Evolutionary conservation across 1,139 yeast species (phyloP), one percentile per base, ranked within the genome.

Genomic region (Blastobotrys ciferrii): DNA sequence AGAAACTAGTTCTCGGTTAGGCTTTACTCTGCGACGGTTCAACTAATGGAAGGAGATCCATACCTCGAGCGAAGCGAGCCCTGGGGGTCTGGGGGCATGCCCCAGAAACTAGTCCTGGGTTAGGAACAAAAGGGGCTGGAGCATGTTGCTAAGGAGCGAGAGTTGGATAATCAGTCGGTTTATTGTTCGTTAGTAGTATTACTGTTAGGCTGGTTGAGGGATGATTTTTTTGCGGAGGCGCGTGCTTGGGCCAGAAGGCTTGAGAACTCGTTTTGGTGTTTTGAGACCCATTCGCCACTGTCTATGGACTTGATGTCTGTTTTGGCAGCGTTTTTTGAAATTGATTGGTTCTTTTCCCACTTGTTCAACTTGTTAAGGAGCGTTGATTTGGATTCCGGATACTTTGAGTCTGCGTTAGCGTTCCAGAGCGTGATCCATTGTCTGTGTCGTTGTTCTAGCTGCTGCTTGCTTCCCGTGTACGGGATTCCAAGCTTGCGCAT

Each of bases 351-450:
- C 9, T 25, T 41, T 44, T 91, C 97, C 96, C 96, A 87, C 57
- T 79, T 80, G 25, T 69, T 67, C 43, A 91, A 69, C 51, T 76
- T 77, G 49, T 75, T 78, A 45, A 78, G 69, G 42, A 91, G 63
- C 3, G 78, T 76, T 41, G 70, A 67, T 25, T 79, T 81, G 15
- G 79, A 67, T 3, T 77, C 78, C 0, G 96, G 97, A 25, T 72
- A 73, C 44, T 78, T 72, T n/a, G 89, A 77, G 61, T 89, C 97
- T 45, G 83, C 75, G 60, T 89, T 89, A 14, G 96, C 84, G 60
- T 91, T 91, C 80, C 83, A 86, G 13, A 89, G 63, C 32, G 84
- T 80, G 53, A 86, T 81, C 71, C 83, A 91, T 55, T 91, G 95
- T 52, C 81, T 81, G 62, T 85, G 86, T 42, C 98, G 71, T 30